Conservation (phyloP, 2,329 filamentous ascomycete species). For the Mycosphaerella arachidis region DNA sequence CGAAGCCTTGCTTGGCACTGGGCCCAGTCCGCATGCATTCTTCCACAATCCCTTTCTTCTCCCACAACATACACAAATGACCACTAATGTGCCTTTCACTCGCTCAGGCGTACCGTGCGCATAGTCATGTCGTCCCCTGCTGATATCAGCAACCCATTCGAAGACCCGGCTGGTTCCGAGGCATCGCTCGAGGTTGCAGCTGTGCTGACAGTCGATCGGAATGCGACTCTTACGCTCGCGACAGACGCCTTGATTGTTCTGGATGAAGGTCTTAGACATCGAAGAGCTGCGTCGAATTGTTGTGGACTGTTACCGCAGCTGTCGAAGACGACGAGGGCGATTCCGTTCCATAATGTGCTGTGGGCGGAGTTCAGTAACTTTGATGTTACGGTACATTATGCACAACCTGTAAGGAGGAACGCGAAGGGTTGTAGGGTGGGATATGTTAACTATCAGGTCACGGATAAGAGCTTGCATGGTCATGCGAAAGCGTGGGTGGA, state of each 20-base stretch:
- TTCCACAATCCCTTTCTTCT: neutral
- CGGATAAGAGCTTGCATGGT: constrained; percentile 46
- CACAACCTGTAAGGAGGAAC: constrained; percentile 49
- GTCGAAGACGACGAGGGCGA: constrained; percentile 51
- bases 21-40: neutral
- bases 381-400: constrained; percentile 68
- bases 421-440: constrained; percentile 58
- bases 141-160: constrained; percentile 26
- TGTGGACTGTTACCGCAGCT: constrained; percentile 50
- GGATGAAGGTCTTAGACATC: constrained; percentile 53
- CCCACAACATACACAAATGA: neutral
- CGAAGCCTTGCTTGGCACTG: neutral
- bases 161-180: constrained; percentile 27
- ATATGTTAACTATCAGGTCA: constrained; percentile 58
- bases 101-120: constrained; percentile 5
- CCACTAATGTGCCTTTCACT: constrained; percentile 7
- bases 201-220: constrained; percentile 47
- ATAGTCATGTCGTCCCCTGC: neutral
- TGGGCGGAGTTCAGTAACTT: constrained; percentile 65
- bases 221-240: constrained; percentile 57
- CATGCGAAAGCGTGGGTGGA: constrained; percentile 59
- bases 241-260: constrained; percentile 57
- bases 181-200: constrained; percentile 12
- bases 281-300: constrained; percentile 46
- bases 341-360: constrained; percentile 79